Conservation (phyloP, 768 basidiomycete species). For the Erythrobasidium yunnanense region DNA sequence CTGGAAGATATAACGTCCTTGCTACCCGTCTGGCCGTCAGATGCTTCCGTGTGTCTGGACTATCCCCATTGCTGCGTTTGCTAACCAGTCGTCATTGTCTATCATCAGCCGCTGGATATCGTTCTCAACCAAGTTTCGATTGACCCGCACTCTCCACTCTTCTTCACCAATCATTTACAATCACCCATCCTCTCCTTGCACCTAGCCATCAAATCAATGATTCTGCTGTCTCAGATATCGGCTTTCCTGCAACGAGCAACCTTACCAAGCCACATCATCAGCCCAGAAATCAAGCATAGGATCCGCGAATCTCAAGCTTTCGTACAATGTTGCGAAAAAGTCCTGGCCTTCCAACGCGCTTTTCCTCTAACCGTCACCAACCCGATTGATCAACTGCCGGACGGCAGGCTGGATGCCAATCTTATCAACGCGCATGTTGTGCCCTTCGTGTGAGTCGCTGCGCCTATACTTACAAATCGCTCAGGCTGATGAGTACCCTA, state of each 20-base stretch:
- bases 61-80: no score
- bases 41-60: conserved; percentile 6
- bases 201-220: conserved; percentile 13
- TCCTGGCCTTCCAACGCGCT: background rate
- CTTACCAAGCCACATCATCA: background rate
- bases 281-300: background rate
- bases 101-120: conserved; percentile 7
- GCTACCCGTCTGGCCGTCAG: conserved; percentile 17
- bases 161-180: conserved; percentile 10
- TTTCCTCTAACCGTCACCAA: conserved; percentile 3
- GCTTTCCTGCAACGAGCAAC: conserved; percentile 8
- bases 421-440: conserved; percentile 16
- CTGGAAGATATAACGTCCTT: conserved; percentile 8
- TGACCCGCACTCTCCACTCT: conserved; percentile 10
- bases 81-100: background rate
- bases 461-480: no score
- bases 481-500: background rate
- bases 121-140: conserved; percentile 12
- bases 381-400: background rate
- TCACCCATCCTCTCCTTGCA: conserved; percentile 13
- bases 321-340: background rate
- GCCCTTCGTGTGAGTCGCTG: background rate
- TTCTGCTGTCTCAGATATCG: background rate
- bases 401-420: conserved; percentile 12
- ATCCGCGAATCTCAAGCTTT: conserved; percentile 2